Percentiles rank a stretch among this genome's conserved stretches.
Conservation (phyloP, 768 basidiomycete species). For the Infundibulicybe gibba region DNA sequence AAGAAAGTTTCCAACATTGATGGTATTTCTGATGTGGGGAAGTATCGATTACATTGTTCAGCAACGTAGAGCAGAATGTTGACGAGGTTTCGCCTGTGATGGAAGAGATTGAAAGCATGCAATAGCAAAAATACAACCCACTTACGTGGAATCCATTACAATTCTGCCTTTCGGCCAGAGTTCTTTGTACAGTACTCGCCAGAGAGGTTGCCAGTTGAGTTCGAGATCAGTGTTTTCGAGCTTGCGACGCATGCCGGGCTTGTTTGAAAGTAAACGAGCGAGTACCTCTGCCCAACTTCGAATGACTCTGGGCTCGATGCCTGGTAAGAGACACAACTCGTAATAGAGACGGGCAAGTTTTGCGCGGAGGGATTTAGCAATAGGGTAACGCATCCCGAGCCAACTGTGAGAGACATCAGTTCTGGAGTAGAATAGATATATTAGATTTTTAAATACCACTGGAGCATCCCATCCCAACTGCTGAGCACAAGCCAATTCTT, state of each 20-base stretch:
- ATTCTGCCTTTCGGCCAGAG: conserved; percentile 68
- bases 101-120: conserved; percentile 3
- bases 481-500: conserved; percentile 73
- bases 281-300: conserved; percentile 81
- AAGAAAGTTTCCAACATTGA: conserved; percentile 71
- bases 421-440: background rate
- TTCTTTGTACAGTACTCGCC: conserved; percentile 70
- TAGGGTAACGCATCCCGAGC: conserved; percentile 79
- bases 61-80: conserved; percentile 75
- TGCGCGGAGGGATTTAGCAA: conserved; percentile 63
- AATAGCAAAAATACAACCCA: conserved; percentile 4
- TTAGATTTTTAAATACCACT: conserved; percentile 50
- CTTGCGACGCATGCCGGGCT: conserved; percentile 61
- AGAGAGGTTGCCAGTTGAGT: conserved; percentile 75
- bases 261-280: conserved; percentile 63
- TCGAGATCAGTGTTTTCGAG: conserved; percentile 64
- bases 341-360: conserved; percentile 76
- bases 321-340: conserved; percentile 73
- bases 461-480: conserved; percentile 77
- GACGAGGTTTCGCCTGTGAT: conserved; percentile 52
- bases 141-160: conserved; percentile 51
- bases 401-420: conserved; percentile 42
- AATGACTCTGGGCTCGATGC: conserved; percentile 66
- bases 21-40: conserved; percentile 57
- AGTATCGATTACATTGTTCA: conserved; percentile 71